Conservation (phyloP, 148 eudicot genomes). For the Suaeda aralocaspica region DNA sequence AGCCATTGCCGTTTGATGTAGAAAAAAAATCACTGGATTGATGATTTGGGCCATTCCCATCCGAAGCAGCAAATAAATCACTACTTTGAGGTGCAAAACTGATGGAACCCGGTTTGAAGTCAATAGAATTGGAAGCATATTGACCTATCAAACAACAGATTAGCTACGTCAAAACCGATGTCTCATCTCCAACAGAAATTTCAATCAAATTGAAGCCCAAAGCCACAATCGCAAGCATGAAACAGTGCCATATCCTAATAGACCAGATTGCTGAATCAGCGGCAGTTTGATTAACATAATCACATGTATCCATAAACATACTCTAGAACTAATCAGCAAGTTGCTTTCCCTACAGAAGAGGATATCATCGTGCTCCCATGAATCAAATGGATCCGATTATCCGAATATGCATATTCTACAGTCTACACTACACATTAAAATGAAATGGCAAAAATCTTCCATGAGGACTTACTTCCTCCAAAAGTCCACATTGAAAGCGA, state of each 20-base stretch:
- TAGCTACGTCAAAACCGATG: constrained; percentile 11
- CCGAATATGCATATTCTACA: background rate
- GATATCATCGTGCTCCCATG: background rate
- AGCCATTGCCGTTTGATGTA: constrained; percentile 26
- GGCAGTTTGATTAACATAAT: background rate
- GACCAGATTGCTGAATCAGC: background rate
- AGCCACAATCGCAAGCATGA: background rate
- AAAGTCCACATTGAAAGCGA: too few species aligned
- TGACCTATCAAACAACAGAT: constrained; percentile 37
- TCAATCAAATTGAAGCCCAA: background rate
- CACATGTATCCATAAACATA: background rate
- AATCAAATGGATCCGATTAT: background rate
- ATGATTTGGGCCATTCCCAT: constrained; percentile 26
- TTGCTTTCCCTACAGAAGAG: background rate
- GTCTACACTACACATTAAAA: background rate
- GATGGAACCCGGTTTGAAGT: constrained; percentile 27
- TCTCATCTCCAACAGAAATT: background rate
- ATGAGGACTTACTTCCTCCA: background rate
- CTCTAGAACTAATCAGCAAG: background rate
- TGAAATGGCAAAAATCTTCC: background rate
- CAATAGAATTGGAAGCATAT: constrained; percentile 28
- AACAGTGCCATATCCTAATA: background rate
- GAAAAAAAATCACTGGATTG: constrained; percentile 37
- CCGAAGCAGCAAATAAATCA: constrained; percentile 36
- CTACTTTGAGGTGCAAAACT: constrained; percentile 23